Base-by-base conservation (phyloP, 2,329 filamentous ascomycete species). In the Pestalotiopsis sp. region DNA sequence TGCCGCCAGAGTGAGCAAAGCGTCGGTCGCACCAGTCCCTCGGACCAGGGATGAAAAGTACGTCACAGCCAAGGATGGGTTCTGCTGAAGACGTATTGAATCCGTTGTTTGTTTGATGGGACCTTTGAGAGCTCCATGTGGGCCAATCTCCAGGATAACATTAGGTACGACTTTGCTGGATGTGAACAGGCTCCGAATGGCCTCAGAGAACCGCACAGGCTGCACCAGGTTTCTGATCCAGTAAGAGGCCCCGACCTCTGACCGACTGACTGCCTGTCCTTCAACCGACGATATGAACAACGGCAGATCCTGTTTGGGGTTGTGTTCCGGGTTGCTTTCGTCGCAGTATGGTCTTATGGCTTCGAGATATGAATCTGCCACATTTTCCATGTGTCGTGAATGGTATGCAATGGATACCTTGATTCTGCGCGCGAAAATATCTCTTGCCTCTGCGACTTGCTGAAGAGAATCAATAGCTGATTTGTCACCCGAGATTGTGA, bases 121-220 rank as follows among this genome's bases (percentile, higher is more conserved):
- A 2, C 72, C 75, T 0, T 68, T 66, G 3, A 77, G 70, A 2
- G 75, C 68, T 0, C 68, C 49, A 62, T 77, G 75, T 2, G 75
- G 72, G 2, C 75, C 75, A 14, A 77, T 63, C 62, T 77, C 75
- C 2, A 77, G 14, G 23, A 74, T 71, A 1, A 74, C 38, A 7
- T 49, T 36, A 36, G 31, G 31, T 36, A 36, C 41, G 13, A 49
- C 41, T 3, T 49, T 49, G 41, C 41, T 49, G 41, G 31, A 9
- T 2, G 31, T 36, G 31, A 36, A 36, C 7, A 36, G 31, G 31
- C 31, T 36, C 31, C 7, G 13, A n/a, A 49, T n/a, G 13, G 41
- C 41, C 41, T 49, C 41, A n/a, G n/a, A 14, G 14, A 49, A 49
- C 13, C n/a, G 41, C n/a, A 49, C 41, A n/a, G 41, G 41, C 41